Base-by-base conservation (phyloP, 192 early-diverging fungal species). In the Coemansia sp. region DNA sequence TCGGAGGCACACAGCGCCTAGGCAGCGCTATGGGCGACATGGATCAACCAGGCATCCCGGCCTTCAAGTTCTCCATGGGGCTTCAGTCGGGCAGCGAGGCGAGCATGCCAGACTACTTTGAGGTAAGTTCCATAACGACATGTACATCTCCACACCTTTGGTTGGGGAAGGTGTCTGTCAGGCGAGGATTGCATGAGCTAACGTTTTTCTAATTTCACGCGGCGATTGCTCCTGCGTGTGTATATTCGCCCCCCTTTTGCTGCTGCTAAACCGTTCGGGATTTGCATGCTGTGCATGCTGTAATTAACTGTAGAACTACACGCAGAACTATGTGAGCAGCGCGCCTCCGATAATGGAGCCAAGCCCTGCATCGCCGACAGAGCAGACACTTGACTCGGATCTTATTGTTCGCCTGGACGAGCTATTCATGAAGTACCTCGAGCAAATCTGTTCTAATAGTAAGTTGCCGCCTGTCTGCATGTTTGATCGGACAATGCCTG, bases 361-460 rank as follows among this genome's bases (percentile, higher is more conserved):
- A 14, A 76, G 68, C 32, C 73, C 78, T 4, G 69, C 77, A 31
- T 78, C 77, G 60, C 74, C 82, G 8, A 51, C 77, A 15, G 72
- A 74, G 60, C 83, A 73, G 65, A 75, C 70, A 9, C 78, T 90
- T 11, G 73, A 86, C 42, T 64, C 73, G 19, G 76, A 83, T 25
- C 62, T 83, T 37, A 69, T 83, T 55, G 60, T 63, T 29, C 75
- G 75, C 48, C 72, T 91, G 38, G 88, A 90, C 76, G 88, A 86
- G 58, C 78, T 91, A 3, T 91, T 91, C 64, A 85, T 89, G 74
- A 87, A 78, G 38, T 91, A 90, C 42, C 83, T 91, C 21, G 86
- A 89, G 69, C 75, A 85, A 25, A 84, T 91, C 23, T 91, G 90
- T 60, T 91, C 90, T 2, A 82, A 91, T 70, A 78, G 86, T 87